Conservation (phyloP, 2,329 filamentous ascomycete genomes). For the Penicillium frequentans region DNA sequence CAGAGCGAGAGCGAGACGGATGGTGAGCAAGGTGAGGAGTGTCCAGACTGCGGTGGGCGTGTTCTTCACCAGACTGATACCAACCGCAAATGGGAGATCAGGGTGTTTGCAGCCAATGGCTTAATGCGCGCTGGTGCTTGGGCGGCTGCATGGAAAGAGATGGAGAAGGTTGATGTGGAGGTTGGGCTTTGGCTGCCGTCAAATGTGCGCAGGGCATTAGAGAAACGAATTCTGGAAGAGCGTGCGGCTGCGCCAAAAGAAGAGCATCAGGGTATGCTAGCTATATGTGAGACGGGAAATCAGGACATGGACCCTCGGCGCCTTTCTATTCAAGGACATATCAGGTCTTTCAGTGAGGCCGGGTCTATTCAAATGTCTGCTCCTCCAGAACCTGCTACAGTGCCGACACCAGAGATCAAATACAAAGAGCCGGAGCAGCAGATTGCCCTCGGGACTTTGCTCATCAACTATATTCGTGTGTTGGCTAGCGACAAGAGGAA, state of each 20-base stretch:
- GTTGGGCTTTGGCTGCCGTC: conserved; percentile 69
- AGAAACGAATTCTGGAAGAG: conserved; percentile 45
- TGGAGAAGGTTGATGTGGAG: conserved; percentile 97
- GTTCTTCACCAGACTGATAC: conserved; percentile 47
- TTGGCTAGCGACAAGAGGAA: conserved; percentile 56
- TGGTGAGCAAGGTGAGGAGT: conserved; percentile 43
- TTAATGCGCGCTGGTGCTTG: conserved; percentile 90
- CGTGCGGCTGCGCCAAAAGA: conserved; percentile 29
- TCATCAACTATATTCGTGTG: conserved; percentile 55
- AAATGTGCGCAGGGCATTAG: conserved; percentile 52
- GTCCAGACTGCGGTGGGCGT: conserved; percentile 52
- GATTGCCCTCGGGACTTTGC: conserved; percentile 52
- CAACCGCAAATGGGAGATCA: conserved; percentile 63
- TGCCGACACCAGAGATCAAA: not conserved
- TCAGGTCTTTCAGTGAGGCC: not conserved
- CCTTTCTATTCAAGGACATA: not conserved
- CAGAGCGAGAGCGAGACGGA: conserved; percentile 37
- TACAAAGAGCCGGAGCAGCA: conserved; percentile 29
- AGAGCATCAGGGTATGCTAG: conserved; percentile 8
- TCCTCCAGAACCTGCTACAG: not conserved
- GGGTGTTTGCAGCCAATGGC: conserved; percentile 92
- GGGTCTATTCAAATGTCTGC: not conserved
- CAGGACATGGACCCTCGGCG: not conserved
- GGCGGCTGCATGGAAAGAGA: conserved; percentile 92
- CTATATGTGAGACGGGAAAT: conserved; percentile 4